Percentiles rank a stretch among this genome's conserved stretches.
phyloP scores from a whole-genome alignment of 495 filamentous ascomycete species.

The Pyrenula massariospora region DNA sequence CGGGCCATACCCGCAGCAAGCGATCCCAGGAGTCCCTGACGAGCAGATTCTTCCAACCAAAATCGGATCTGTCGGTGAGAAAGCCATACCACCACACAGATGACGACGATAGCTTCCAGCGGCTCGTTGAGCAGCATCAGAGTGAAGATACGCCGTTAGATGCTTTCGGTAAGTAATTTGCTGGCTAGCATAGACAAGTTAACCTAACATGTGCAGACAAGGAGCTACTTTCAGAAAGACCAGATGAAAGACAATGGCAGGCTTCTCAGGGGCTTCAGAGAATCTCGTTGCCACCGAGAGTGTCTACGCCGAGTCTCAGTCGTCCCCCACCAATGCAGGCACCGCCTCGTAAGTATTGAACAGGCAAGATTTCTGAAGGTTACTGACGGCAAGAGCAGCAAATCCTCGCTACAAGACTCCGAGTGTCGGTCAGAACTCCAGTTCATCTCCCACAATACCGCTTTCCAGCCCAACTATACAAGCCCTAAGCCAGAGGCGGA shows the following conservation, averaged over 20 bases:
- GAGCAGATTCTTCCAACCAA: background rate
- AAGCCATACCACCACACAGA: background rate
- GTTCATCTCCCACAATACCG: background rate
- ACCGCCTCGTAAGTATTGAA: background rate
- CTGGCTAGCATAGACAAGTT: background rate
- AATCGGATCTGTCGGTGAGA: background rate
- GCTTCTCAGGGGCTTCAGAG: background rate
- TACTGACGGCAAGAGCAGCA: background rate
- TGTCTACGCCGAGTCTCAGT: background rate
- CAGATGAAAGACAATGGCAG: background rate
- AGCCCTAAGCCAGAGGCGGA: background rate
- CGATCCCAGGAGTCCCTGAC: background rate
- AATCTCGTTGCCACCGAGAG: background rate
- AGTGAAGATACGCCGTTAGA: conserved; percentile 21
- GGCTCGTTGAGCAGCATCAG: background rate
- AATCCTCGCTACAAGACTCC: background rate
- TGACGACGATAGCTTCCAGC: background rate
- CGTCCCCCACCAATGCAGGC: background rate
- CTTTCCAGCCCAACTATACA: background rate
- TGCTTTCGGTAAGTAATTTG: conserved; percentile 33
- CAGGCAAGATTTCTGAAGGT: background rate
- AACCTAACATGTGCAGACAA: background rate
- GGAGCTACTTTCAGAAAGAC: background rate
- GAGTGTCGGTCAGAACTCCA: background rate
- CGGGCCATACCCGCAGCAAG: background rate